Conservation (phyloP, 140 eudicot genomes). For the Ambrosia hybrid region DNA sequence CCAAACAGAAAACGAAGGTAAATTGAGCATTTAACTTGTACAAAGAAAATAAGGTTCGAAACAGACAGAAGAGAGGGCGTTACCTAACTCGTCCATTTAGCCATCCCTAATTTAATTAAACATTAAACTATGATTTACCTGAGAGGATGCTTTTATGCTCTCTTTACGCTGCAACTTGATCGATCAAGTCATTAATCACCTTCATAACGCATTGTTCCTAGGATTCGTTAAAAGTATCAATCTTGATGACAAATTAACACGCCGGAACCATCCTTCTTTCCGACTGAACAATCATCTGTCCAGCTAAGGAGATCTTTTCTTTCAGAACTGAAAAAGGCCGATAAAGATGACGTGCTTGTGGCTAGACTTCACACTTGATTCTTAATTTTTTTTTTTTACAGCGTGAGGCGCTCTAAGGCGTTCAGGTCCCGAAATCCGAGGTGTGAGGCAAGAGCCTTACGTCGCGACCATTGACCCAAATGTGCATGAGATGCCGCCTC, state of each 20-base stretch:
- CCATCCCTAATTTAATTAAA: background rate
- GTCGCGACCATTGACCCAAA: too few species aligned
- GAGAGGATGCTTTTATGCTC: slow-evolving; percentile 7
- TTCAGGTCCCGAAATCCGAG: too few species aligned
- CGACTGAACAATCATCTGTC: too few species aligned
- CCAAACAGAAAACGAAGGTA: too few species aligned
- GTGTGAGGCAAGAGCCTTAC: too few species aligned
- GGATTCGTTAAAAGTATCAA: background rate
- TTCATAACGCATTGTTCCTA: background rate
- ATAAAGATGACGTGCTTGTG: slow-evolving; percentile 1
- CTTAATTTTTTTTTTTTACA: background rate
- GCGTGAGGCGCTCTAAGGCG: too few species aligned
- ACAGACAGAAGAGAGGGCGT: too few species aligned
- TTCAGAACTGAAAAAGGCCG: slow-evolving; percentile 14
- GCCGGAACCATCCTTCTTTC: background rate
- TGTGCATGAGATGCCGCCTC: too few species aligned
- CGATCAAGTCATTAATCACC: background rate
- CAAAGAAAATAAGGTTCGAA: too few species aligned
- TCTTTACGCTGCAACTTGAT: slow-evolving; percentile 9
- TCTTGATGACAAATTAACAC: background rate
- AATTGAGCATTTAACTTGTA: too few species aligned
- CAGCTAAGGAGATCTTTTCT: background rate
- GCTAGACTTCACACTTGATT: slow-evolving; percentile 2
- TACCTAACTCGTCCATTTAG: too few species aligned
- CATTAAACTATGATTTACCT: slow-evolving; percentile 26